Conservation (phyloP, 2,329 filamentous ascomycete species). For the Macroventuria anomochaeta region DNA sequence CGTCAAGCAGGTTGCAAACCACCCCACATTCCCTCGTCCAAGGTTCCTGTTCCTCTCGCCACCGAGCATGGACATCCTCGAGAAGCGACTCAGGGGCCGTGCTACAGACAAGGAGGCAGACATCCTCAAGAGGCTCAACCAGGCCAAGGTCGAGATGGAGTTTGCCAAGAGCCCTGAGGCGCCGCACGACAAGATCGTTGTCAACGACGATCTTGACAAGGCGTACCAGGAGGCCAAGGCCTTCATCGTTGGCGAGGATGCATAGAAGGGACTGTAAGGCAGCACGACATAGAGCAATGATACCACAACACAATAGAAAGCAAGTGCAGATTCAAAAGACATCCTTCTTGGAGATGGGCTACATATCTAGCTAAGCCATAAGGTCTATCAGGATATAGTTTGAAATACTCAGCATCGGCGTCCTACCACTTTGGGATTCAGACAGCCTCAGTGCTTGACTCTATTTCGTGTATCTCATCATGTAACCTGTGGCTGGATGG, state of each 20-base stretch:
- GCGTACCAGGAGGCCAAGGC: slow-evolving; percentile 58
- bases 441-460: slow-evolving; percentile 94
- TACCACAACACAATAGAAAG: slow-evolving; percentile 6
- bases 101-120: slow-evolving; percentile 57
- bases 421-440: slow-evolving; percentile 56
- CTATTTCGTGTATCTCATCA: slow-evolving; percentile 94
- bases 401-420: slow-evolving; percentile 52
- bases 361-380: slow-evolving; percentile 37
- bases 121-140: slow-evolving; percentile 56
- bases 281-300: background rate
- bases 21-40: slow-evolving; percentile 67
- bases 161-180: slow-evolving; percentile 49
- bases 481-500: slow-evolving; percentile 58
- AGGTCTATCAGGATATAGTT: slow-evolving; percentile 57
- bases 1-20: slow-evolving; percentile 89
- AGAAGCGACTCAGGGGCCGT: slow-evolving; percentile 60
- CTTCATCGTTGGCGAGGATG: slow-evolving; percentile 55
- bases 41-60: slow-evolving; percentile 87
- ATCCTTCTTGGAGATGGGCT: background rate
- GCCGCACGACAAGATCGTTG: slow-evolving; percentile 60
- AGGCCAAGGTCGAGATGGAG: slow-evolving; percentile 55
- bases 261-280: slow-evolving; percentile 14
- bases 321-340: background rate
- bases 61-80: slow-evolving; percentile 75
- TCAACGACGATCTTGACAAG: slow-evolving; percentile 59